A percentile compares a stretch with the other conserved stretches of the same genome.
Conservation (phyloP, 2,329 filamentous ascomycete species). For the Aureobasidium sp. region DNA sequence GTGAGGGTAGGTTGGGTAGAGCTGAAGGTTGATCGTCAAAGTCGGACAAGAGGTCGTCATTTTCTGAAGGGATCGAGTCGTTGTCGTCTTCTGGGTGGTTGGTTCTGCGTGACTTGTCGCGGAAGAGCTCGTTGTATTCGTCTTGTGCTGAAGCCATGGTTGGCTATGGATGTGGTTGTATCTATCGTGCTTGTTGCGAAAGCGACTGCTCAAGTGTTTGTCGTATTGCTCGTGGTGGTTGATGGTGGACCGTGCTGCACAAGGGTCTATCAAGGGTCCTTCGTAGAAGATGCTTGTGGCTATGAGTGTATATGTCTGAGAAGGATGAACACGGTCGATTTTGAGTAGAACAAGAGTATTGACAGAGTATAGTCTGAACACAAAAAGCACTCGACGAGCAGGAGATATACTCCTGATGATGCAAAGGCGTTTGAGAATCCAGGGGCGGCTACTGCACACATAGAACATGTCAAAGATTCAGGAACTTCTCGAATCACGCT, state of each 20-base stretch:
- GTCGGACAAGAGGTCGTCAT: slow-evolving; percentile 41
- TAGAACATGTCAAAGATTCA: not conserved
- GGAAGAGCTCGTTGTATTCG: slow-evolving; percentile 47
- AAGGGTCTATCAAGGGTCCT: not conserved
- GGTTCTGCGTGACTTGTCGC: slow-evolving; percentile 38
- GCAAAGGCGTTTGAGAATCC: slow-evolving; percentile 13
- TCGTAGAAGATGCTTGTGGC: not conserved
- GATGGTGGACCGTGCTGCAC: not conserved
- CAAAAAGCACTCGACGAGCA: not conserved
- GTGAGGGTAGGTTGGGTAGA: slow-evolving; percentile 40
- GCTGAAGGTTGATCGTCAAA: slow-evolving; percentile 17
- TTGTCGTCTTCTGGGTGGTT: slow-evolving; percentile 45
- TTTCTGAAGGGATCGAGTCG: slow-evolving; percentile 32
- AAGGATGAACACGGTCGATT: not conserved
- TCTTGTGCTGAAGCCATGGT: slow-evolving; percentile 34
- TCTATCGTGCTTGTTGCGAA: not conserved
- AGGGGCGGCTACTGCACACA: slow-evolving; percentile 1
- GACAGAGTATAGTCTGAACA: not conserved
- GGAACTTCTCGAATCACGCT: not conserved
- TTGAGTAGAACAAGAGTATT: not conserved
- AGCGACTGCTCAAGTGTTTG: not conserved
- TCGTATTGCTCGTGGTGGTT: not conserved
- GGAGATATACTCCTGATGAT: slow-evolving; percentile 4
- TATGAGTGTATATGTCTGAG: not conserved
- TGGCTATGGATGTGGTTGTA: not conserved